A percentile compares a stretch with the other conserved stretches of the same genome.
phyloP scores from a whole-genome alignment of 2,329 filamentous ascomycete species.

The Tolypocladium pustulatum region DNA sequence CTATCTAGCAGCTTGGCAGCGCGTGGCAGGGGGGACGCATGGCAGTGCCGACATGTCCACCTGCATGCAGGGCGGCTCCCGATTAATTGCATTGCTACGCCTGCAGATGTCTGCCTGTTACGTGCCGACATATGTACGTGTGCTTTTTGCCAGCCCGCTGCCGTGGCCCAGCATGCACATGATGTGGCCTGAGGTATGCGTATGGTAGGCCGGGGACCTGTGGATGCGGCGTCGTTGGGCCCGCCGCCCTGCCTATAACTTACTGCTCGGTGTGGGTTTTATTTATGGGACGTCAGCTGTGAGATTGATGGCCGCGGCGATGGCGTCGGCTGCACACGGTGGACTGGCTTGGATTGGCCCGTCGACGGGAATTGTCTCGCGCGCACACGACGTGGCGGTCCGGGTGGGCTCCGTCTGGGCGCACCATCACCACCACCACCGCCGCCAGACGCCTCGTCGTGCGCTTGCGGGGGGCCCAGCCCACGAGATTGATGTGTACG shows the following conservation, averaged over 20 bases:
- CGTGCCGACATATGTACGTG: too few species aligned
- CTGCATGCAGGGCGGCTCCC: not conserved
- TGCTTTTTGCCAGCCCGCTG: not conserved
- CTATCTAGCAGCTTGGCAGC: not conserved
- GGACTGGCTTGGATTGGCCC: not conserved
- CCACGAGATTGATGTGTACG: too few species aligned
- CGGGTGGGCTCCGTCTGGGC: too few species aligned
- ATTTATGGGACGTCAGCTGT: not conserved
- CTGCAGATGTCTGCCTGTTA: not conserved
- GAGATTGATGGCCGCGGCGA: not conserved
- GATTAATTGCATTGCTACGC: too few species aligned
- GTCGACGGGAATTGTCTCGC: not conserved
- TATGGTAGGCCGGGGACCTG: too few species aligned
- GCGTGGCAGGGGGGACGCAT: not conserved
- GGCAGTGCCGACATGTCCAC: not conserved
- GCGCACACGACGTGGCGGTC: not conserved
- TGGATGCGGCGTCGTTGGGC: too few species aligned
- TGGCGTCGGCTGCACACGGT: not conserved
- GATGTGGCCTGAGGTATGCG: too few species aligned
- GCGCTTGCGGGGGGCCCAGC: too few species aligned
- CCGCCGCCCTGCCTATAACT: too few species aligned
- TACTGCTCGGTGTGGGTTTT: too few species aligned
- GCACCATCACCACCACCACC: too few species aligned
- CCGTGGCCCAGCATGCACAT: too few species aligned
- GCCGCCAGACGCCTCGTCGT: not conserved